Percentiles rank a stretch among this genome's conserved stretches.
These are phyloP conservation scores for Monosporascus ibericus DNA, from an alignment of 2,329 filamentous ascomycete genomes.

Conservation along the genomic window DNA sequence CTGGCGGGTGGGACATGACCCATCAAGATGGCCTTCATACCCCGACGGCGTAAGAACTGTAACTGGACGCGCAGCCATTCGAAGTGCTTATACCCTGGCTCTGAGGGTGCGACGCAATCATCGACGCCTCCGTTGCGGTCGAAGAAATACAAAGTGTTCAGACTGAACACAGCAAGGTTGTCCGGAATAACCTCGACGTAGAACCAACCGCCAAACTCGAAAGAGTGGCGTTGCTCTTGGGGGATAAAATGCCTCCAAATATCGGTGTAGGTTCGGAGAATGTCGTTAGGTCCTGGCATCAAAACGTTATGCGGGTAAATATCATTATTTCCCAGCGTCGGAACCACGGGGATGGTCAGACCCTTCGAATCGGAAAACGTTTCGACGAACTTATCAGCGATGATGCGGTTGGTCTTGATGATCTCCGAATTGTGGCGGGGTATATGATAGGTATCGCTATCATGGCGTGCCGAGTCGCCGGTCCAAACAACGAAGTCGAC, in stretches of 20 bases:
- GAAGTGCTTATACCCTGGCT: constrained; percentile 91
- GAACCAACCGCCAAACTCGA: constrained; percentile 92
- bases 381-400: constrained; percentile 71
- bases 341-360: constrained; percentile 72
- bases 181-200: constrained; percentile 85
- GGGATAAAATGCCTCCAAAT: constrained; percentile 88
- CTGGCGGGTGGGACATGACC: constrained; percentile 91
- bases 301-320: constrained; percentile 97
- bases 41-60: constrained; percentile 70
- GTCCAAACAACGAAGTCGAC: constrained; percentile 94
- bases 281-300: constrained; percentile 74
- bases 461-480: constrained; percentile 82
- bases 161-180: constrained; percentile 80
- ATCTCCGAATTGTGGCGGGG: constrained; percentile 74
- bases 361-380: constrained; percentile 60
- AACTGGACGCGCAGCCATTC: constrained; percentile 93
- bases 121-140: constrained; percentile 89
- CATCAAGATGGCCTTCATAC: constrained; percentile 91
- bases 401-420: constrained; percentile 66
- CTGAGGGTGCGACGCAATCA: constrained; percentile 69
- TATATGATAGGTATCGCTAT: constrained; percentile 68
- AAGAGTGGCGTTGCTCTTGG: constrained; percentile 84
- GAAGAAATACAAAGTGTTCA: constrained; percentile 97
- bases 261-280: constrained; percentile 69
- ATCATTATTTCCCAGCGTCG: constrained; percentile 95